Evolutionary conservation across 2,329 filamentous ascomycete genomes (phyloP).

Genomic region (Geosmithia putterillii): DNA sequence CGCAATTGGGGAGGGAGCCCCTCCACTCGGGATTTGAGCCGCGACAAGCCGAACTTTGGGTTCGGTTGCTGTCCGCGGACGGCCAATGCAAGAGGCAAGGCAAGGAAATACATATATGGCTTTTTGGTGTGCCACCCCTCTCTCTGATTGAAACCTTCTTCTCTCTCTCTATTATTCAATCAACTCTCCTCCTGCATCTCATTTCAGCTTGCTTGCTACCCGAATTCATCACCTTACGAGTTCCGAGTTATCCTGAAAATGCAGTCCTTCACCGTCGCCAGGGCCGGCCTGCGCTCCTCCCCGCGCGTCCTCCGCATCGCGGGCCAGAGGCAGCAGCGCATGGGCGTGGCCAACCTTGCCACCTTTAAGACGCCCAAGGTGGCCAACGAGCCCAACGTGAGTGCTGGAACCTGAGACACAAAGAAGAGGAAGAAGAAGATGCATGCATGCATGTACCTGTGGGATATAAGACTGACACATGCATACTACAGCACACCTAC

Average conservation of each 20-base stretch:
- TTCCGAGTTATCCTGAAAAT: no score
- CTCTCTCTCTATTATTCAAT: no score
- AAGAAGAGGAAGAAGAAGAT: neutral
- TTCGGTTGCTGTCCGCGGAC: conserved; percentile 4
- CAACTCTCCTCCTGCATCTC: neutral
- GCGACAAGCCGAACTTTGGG: neutral
- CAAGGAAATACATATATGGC: no score
- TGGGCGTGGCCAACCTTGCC: conserved; percentile 49
- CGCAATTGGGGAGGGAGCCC: no score
- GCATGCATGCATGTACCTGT: neutral
- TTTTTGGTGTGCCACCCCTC: no score
- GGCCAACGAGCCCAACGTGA: conserved; percentile 89
- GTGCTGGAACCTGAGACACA: conserved; percentile 20
- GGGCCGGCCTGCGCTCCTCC: conserved; percentile 12
- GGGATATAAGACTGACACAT: neutral
- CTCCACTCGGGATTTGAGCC: neutral
- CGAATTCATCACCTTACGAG: neutral
- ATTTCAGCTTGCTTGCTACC: neutral
- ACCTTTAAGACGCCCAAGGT: conserved; percentile 80
- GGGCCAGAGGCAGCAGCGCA: conserved; percentile 13
- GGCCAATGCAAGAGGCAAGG: conserved; percentile 5
- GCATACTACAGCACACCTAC: conserved; percentile 92
- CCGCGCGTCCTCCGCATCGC: conserved; percentile 13
- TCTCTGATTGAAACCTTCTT: no score
- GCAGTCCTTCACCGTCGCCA: conserved; percentile 20